Evolutionary conservation across 2,329 filamentous ascomycete species (phyloP).

Genomic region (Blastomyces parvus): DNA sequence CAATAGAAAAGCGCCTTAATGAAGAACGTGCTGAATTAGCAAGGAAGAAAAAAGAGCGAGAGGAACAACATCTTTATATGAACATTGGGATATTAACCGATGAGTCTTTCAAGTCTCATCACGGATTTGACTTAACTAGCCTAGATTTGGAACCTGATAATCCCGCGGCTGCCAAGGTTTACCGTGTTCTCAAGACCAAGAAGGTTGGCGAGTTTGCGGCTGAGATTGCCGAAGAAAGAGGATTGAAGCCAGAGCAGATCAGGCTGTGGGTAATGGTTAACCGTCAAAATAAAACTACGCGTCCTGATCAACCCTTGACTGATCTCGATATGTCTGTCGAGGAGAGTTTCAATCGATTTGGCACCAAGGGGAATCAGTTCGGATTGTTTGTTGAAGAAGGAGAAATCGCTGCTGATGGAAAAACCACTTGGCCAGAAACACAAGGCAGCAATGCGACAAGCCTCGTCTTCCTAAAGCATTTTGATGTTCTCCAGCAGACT

Average conservation of each 20-base stretch:
- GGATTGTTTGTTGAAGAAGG: slow-evolving; percentile 80
- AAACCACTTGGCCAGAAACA: slow-evolving; percentile 55
- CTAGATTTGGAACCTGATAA: slow-evolving; percentile 55
- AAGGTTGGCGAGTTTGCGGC: slow-evolving; percentile 65
- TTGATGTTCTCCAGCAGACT: slow-evolving; percentile 6
- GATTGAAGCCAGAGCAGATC: slow-evolving; percentile 57
- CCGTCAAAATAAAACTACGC: slow-evolving; percentile 90
- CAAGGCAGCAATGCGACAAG: slow-evolving; percentile 46
- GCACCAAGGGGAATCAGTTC: slow-evolving; percentile 56
- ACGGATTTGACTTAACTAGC: slow-evolving; percentile 71
- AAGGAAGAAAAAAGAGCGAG: slow-evolving; percentile 72
- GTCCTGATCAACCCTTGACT: slow-evolving; percentile 77
- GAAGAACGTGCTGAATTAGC: slow-evolving; percentile 73
- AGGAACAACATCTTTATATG: slow-evolving; percentile 91
- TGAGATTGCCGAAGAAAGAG: slow-evolving; percentile 60
- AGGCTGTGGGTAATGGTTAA: slow-evolving; percentile 97
- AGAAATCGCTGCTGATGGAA: slow-evolving; percentile 59
- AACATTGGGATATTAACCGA: slow-evolving; percentile 72
- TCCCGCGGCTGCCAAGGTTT: slow-evolving; percentile 58
- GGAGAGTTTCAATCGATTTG: slow-evolving; percentile 60
- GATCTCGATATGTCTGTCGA: slow-evolving; percentile 69
- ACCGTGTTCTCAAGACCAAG: slow-evolving; percentile 65
- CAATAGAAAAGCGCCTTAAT: slow-evolving; percentile 58
- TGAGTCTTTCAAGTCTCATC: slow-evolving; percentile 68
- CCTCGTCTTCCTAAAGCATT: slow-evolving; percentile 10